Evolutionary conservation across 176 grass and related monocot genomes (phyloP), one percentile per base, ranked within the genome.

Genomic region (Aegilops umbellulata): DNA sequence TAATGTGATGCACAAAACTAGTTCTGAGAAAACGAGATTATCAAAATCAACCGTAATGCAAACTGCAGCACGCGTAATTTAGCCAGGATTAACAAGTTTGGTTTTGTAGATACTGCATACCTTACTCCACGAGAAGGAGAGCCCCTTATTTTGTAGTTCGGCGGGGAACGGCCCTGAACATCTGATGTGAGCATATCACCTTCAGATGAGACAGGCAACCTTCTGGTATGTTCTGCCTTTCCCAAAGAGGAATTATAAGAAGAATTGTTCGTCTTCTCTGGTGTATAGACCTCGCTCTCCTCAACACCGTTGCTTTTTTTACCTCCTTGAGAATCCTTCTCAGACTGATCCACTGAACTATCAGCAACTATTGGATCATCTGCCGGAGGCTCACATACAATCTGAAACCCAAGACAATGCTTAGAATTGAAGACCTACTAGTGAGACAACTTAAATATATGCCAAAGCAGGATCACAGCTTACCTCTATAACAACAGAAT

Each of bases 401-500:
- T 96, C 97, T 99, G 81, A 72, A 84, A 67, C 86, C 23, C 39
- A 7, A 80, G n/a, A 31, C 36, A 72, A 47, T 73, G 23, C 72
- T 92, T 90, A 71, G 27, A 76, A 42, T 66, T 35, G 32, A 78
- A 44, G 22, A 84, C 26, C 38, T 87, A 46, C 26, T 15, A 47
- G 16, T 25, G 42, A 78, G 30, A 68, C 20, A 85, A 58, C 55
- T 47, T 61, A 46, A 82, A 80, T 58, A 83, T 66, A 68, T 39
- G 58, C 13, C 34, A 31, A 84, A 85, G 20, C 32, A 82, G 26
- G 23, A 65, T 41, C 62, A 32, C 17, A 83, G 25, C n/a, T 89
- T 94, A 99, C 97, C 92, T 99, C 97, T 47, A 99, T 99, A 86
- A 97, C 87, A 83, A 94, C 87, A 84, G 97, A 92, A 90, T 99